Evolutionary conservation across 495 filamentous ascomycete species (phyloP).

Genomic region (Patellaria atrata): DNA sequence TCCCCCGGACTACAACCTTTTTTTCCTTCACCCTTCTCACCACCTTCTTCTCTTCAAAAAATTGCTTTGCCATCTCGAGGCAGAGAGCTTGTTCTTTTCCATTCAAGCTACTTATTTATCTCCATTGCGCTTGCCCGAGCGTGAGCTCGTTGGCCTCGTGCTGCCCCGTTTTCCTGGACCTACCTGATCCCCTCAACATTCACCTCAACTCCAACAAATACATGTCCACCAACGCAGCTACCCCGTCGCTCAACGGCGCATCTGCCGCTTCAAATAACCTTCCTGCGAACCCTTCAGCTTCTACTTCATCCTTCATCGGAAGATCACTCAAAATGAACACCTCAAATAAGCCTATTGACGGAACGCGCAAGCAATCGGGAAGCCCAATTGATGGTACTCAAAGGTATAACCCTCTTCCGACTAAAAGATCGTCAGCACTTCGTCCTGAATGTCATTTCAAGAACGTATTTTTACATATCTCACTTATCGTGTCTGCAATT

Average conservation of each 20-base stretch:
- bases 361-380: slow-evolving; percentile 40
- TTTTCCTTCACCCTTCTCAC: slow-evolving; percentile 2
- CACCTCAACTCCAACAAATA: slow-evolving; percentile 11
- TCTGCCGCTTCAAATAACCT: slow-evolving; percentile 34
- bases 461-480: too few relatives aligned
- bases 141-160: slow-evolving; percentile 4
- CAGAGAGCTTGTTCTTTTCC: not conserved
- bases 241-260: slow-evolving; percentile 36
- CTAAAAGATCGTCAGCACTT: too few relatives aligned
- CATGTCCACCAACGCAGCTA: slow-evolving; percentile 38
- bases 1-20: not conserved
- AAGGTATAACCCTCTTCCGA: slow-evolving; percentile 34
- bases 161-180: slow-evolving; percentile 9
- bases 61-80: too few relatives aligned
- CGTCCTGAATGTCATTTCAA: too few relatives aligned
- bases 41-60: not conserved
- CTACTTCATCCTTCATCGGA: slow-evolving; percentile 25
- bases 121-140: slow-evolving; percentile 6
- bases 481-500: too few relatives aligned
- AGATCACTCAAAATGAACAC: slow-evolving; percentile 37
- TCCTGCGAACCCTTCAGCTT: slow-evolving; percentile 13
- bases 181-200: slow-evolving; percentile 7
- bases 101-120: slow-evolving; percentile 2
- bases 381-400: slow-evolving; percentile 40
- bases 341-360: slow-evolving; percentile 34